Base-by-base conservation (phyloP, 1,139 yeast species). In the Eremothecium coryli region DNA sequence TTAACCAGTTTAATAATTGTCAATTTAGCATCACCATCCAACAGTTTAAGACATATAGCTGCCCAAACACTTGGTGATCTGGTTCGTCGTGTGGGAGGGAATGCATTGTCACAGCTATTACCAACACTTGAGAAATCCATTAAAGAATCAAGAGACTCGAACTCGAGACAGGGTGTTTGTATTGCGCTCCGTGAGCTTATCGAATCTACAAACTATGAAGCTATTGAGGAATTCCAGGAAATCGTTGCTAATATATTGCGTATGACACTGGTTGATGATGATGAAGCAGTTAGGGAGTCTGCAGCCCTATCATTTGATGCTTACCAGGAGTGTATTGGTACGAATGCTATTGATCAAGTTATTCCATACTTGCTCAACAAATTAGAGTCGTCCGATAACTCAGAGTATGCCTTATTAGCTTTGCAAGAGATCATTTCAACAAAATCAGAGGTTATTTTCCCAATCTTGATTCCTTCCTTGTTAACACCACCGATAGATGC, bases 91-190 rank as follows among this genome's bases (percentile, higher is more conserved):
- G 95, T 88, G 41, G 97, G 98, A 40, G 77, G 88, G 26, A 80
- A 80, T 51, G 93, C 96, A 0, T 68, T 93, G 45, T 67, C 85
- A 4, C 86, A 82, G 56, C 64, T 93, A 43, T 66, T 93, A 43
- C 97, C 98, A 28, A 82, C 94, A 5, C 67, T 90, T 50, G 80
- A 82, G 46, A 73, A 71, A 30, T 73, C 88, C 5, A 64, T 82
- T 46, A 61, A 66, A 31, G 59, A 65, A 18, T 62, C 80, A 17
- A 59, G 67, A 32, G 93, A 82, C 49, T 66, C 82, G 17, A 93
- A 79, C 53, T 82, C 95, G 32, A 84, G 82, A 56, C 94, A 88
- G 64, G 98, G 99, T 66, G 85, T 90, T 38, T 90, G 98, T 67
- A 76, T 88, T 58, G 98, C 98, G 6, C 66, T 88, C 38, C 73